phyloP scores from a whole-genome alignment of 2,329 filamentous ascomycete species.

The Nothomitra cinnamomea region DNA sequence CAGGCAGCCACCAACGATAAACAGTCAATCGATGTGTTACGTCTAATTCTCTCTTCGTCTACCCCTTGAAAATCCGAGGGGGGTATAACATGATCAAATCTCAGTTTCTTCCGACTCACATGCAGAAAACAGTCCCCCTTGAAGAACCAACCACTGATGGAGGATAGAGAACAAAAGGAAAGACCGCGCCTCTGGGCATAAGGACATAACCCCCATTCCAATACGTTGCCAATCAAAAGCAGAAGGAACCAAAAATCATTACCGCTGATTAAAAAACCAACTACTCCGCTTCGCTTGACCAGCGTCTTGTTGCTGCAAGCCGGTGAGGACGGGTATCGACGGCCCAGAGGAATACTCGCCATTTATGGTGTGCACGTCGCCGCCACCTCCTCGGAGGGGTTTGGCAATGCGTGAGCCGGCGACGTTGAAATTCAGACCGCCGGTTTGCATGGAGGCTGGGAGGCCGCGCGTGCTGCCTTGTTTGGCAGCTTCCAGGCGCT shows the following conservation, averaged over 20 bases:
- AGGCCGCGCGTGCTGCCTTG: constrained; percentile 76
- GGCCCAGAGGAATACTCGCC: constrained; percentile 11
- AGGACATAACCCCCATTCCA: no score
- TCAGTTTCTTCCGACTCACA: no score
- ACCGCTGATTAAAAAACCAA: constrained; percentile 53
- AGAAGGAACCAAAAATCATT: background rate
- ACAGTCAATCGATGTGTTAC: no score
- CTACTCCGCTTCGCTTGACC: constrained; percentile 46
- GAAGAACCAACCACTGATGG: no score
- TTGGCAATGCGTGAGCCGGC: constrained; percentile 43
- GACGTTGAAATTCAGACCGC: constrained; percentile 55
- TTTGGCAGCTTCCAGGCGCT: constrained; percentile 91
- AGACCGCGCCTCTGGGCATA: no score
- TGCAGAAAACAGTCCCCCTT: no score
- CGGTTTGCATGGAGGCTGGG: constrained; percentile 36
- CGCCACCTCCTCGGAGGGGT: constrained; percentile 37
- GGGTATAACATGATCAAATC: no score
- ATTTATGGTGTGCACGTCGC: constrained; percentile 11
- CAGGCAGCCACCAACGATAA: no score
- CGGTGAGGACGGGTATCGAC: constrained; percentile 25
- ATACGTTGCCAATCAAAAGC: background rate
- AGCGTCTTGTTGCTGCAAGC: constrained; percentile 35
- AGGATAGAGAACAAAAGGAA: no score
- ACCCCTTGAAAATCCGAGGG: no score
- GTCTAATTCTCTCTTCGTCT: no score